These are phyloP conservation scores for Gleditsia sinensis DNA, from an alignment of 306 rosid genomes.

Conservation along the genomic window DNA sequence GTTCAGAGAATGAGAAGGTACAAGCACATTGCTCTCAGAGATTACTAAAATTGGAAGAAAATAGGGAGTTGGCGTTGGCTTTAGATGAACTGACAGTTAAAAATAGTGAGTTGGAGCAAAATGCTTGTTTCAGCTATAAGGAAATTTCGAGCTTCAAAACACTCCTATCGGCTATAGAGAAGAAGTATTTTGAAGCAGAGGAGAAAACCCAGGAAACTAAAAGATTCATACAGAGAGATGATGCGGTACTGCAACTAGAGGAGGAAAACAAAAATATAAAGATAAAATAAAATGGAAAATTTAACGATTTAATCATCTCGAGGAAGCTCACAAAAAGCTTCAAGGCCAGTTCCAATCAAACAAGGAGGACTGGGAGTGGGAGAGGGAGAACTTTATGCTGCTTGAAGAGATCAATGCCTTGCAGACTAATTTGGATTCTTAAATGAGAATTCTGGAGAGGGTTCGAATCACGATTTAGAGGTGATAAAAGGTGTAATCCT, in stretches of 20 bases:
- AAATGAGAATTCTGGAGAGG: slow-evolving; percentile 54
- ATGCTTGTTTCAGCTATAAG: slow-evolving; percentile 37
- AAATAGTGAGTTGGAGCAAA: slow-evolving; percentile 48
- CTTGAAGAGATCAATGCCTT: slow-evolving; percentile 48
- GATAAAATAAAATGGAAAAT: slow-evolving; percentile 76
- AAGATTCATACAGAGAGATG: slow-evolving; percentile 46
- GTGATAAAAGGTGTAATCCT: no score
- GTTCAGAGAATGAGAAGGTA: slow-evolving; percentile 51
- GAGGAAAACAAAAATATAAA: slow-evolving; percentile 47
- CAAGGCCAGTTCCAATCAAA: slow-evolving; percentile 44
- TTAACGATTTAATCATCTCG: slow-evolving; percentile 69
- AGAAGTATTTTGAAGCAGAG: slow-evolving; percentile 53
- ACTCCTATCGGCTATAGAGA: slow-evolving; percentile 40
- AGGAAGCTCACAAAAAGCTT: slow-evolving; percentile 66
- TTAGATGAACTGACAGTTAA: slow-evolving; percentile 50
- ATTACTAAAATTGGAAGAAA: slow-evolving; percentile 49
- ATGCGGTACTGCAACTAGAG: slow-evolving; percentile 52
- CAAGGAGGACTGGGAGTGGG: slow-evolving; percentile 69
- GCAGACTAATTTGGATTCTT: slow-evolving; percentile 64
- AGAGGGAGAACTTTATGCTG: slow-evolving; percentile 49
- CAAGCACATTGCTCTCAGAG: slow-evolving; percentile 44
- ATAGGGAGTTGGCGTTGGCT: slow-evolving; percentile 41
- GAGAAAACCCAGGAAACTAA: slow-evolving; percentile 40
- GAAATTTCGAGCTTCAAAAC: slow-evolving; percentile 55
- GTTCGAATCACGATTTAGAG: slow-evolving; percentile 57